Base-by-base conservation (phyloP, 805 yeast species). In the Teunomyces stri region DNA sequence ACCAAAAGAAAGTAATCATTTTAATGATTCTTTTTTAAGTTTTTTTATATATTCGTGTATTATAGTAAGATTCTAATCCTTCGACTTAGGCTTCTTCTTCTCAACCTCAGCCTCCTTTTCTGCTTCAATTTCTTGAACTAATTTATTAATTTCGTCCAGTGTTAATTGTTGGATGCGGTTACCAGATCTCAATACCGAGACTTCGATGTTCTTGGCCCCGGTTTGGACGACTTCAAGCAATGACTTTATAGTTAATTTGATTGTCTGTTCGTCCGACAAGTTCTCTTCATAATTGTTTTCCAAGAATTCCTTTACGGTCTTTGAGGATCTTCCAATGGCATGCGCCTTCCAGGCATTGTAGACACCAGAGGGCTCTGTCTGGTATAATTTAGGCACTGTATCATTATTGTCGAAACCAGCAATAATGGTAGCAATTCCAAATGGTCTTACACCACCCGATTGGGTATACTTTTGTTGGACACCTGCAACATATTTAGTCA, bases 311-410 rank as follows among this genome's bases (percentile, higher is more conserved):
- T 96, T 84, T 30, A 94, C 97, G 3, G 98, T 92, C 67, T 94
- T 92, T 52, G 94, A 81, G 51, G 94, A 87, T 62, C 97, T 83
- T 49, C 99, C 99, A 61, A 94, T 94, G 15, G 98, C 90, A 64
- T 89, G 92, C 29, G 98, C 97, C 66, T 91, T 89, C 99, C 99
- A 94, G 2, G 97, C 96, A 42, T 95, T 88, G 65, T 86, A 92
- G 54, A 94, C 92, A 21, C 99, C 99, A 41, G 96, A 87, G 37
- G 99, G 99, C 67, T 94, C 99, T 10, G 99, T 94, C 68, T 88
- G 95, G 70, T 85, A 94, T 55, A 94, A 78, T 64, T 81, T 84
- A 39, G 98, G 97, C 29, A 76, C 79, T 18, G 69, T 69, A 68
- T 89, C 96, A 60, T 85, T 84, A 46, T 85, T 84, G 71, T 94